Evolutionary conservation across 2,329 filamentous ascomycete genomes (phyloP).

Genomic region (Lasiodiplodia citricola): DNA sequence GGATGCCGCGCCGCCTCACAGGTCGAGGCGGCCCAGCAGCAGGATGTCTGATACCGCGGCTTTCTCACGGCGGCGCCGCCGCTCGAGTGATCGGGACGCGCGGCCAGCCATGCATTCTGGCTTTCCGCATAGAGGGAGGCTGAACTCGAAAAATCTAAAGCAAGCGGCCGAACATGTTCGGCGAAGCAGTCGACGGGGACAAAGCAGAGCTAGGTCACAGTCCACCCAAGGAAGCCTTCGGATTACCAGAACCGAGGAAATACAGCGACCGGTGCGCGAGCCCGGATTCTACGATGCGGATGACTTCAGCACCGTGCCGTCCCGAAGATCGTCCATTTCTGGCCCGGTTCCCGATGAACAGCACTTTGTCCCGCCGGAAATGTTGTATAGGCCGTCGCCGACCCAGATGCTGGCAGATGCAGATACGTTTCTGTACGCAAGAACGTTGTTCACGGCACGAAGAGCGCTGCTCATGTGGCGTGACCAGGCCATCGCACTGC

Average conservation of each 20-base stretch:
- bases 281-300: constrained; percentile 21
- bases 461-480: constrained; percentile 50
- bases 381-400: constrained; percentile 56
- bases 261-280: constrained; percentile 3
- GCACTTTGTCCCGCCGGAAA: constrained; percentile 34
- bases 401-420: constrained; percentile 58
- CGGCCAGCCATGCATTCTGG: constrained; percentile 18
- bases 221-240: constrained; percentile 44
- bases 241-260: constrained; percentile 34
- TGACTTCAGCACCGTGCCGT: constrained; percentile 1
- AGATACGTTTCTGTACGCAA: constrained; percentile 45
- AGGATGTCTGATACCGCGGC: constrained; percentile 30
- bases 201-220: constrained; percentile 37
- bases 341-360: constrained; percentile 18
- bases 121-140: constrained; percentile 16
- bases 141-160: constrained; percentile 5
- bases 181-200: constrained; percentile 20
- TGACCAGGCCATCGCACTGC: constrained; percentile 40
- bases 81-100: background rate
- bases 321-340: constrained; percentile 18
- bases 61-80: background rate
- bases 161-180: background rate
- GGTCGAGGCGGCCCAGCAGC: constrained; percentile 12
- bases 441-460: constrained; percentile 45
- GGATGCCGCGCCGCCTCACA: background rate